phyloP scores from a whole-genome alignment of 345 rosid species.

The Eucalyptus viminalis region DNA sequence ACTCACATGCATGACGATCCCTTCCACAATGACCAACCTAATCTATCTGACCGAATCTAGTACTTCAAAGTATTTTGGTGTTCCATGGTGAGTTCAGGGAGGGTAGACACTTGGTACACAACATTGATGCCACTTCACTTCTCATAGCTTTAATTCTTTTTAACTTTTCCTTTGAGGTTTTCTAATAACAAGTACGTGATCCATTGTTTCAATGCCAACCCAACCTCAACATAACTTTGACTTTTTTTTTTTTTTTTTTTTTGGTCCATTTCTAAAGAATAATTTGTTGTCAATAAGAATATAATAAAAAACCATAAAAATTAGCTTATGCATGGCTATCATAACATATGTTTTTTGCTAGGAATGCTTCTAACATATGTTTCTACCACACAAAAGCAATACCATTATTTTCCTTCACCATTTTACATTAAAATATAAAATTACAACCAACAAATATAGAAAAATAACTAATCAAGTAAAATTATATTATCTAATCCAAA shows the following conservation, averaged over 20 bases:
- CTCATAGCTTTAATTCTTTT: background rate
- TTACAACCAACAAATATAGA: background rate
- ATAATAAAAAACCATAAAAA: background rate
- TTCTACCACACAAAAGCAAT: background rate
- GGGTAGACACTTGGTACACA: background rate
- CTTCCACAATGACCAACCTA: background rate
- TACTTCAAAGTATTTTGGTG: background rate
- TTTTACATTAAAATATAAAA: background rate
- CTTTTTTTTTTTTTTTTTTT: background rate
- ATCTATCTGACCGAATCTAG: background rate
- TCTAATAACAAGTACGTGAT: background rate
- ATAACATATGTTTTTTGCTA: background rate
- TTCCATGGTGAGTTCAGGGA: background rate
- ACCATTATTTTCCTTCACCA: background rate
- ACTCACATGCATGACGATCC: background rate
- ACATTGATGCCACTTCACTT: background rate
- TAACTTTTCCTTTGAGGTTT: background rate
- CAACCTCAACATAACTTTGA: background rate
- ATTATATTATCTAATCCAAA: background rate
- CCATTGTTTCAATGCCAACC: background rate
- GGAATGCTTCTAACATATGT: background rate
- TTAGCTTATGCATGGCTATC: background rate
- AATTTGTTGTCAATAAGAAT: background rate
- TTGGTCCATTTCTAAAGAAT: background rate
- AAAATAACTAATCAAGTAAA: background rate